phyloP scores from a whole-genome alignment of 2,329 filamentous ascomycete genomes.

The Curvularia eragrostidis region DNA sequence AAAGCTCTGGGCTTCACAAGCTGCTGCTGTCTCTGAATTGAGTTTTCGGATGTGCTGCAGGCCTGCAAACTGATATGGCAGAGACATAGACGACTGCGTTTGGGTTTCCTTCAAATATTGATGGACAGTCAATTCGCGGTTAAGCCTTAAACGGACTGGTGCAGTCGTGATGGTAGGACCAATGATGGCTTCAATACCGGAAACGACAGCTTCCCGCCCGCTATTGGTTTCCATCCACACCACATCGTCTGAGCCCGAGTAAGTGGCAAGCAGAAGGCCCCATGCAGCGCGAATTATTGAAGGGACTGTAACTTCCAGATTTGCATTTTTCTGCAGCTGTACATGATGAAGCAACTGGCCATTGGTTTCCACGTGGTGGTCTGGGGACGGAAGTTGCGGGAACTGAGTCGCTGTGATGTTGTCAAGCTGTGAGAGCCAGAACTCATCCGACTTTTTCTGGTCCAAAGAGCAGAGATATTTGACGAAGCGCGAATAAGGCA shows the following conservation, averaged over 20 bases:
- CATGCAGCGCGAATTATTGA: slow-evolving; percentile 54
- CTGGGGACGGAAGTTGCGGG: slow-evolving; percentile 41
- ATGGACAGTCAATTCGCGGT: slow-evolving; percentile 35
- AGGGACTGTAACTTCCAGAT: slow-evolving; percentile 44
- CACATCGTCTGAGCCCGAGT: slow-evolving; percentile 57
- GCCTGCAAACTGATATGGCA: slow-evolving; percentile 51
- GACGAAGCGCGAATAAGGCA: slow-evolving; percentile 44
- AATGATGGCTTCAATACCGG: slow-evolving; percentile 49
- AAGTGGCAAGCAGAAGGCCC: slow-evolving; percentile 55
- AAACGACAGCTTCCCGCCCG: slow-evolving; percentile 45
- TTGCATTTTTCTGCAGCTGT: slow-evolving; percentile 24
- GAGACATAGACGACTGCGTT: slow-evolving; percentile 32
- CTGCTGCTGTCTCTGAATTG: slow-evolving; percentile 49
- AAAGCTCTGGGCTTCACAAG: slow-evolving; percentile 57
- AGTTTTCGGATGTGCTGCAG: slow-evolving; percentile 55
- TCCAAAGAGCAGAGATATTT: slow-evolving; percentile 40
- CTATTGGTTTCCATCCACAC: slow-evolving; percentile 55
- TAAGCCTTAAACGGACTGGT: slow-evolving; percentile 52
- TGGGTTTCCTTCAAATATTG: slow-evolving; percentile 42
- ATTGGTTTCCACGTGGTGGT: slow-evolving; percentile 41
- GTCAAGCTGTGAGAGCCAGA: slow-evolving; percentile 40
- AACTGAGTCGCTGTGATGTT: slow-evolving; percentile 40
- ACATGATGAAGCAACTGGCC: slow-evolving; percentile 33
- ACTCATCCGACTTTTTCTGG: slow-evolving; percentile 34
- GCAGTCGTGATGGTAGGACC: slow-evolving; percentile 53